phyloP scores from a whole-genome alignment of 768 basidiomycete genomes.

The Suillus tomentosus region DNA sequence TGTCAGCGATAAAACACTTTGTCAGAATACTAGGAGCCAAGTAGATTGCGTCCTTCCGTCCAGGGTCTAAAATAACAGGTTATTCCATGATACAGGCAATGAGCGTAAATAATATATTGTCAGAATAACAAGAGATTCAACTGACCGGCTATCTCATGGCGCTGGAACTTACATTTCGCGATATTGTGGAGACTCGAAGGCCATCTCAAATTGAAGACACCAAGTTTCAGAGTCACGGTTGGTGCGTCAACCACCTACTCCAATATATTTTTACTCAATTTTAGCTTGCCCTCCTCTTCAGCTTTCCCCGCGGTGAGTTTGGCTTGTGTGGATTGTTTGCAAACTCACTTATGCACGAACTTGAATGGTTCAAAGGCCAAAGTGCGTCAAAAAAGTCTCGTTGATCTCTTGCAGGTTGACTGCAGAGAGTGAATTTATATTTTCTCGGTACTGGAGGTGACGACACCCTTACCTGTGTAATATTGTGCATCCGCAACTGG shows the following conservation, averaged over 20 bases:
- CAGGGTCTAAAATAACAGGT: slow-evolving; percentile 1
- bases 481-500: slow-evolving; percentile 63
- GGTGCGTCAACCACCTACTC: not conserved
- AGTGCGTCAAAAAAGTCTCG: slow-evolving; percentile 33
- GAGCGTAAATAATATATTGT: slow-evolving; percentile 26
- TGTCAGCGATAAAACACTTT: not conserved
- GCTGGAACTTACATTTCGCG: not conserved
- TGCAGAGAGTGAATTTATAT: slow-evolving; percentile 15
- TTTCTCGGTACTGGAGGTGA: not conserved
- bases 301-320: not conserved
- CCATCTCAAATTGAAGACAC: not conserved
- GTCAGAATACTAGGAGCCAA: not conserved
- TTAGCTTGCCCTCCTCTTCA: not conserved
- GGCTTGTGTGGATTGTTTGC: not conserved
- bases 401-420: slow-evolving; percentile 82
- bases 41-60: not conserved
- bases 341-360: not conserved
- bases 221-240: not conserved
- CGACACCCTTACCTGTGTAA: slow-evolving; percentile 49
- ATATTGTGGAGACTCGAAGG: not conserved
- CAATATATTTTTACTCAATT: not conserved
- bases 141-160: not conserved
- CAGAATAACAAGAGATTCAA: slow-evolving; percentile 17
- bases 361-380: not conserved
- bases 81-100: slow-evolving; percentile 29